These are phyloP conservation scores for Scedosporium boydii DNA, from an alignment of 2,329 filamentous ascomycete genomes.

Conservation along the genomic window DNA sequence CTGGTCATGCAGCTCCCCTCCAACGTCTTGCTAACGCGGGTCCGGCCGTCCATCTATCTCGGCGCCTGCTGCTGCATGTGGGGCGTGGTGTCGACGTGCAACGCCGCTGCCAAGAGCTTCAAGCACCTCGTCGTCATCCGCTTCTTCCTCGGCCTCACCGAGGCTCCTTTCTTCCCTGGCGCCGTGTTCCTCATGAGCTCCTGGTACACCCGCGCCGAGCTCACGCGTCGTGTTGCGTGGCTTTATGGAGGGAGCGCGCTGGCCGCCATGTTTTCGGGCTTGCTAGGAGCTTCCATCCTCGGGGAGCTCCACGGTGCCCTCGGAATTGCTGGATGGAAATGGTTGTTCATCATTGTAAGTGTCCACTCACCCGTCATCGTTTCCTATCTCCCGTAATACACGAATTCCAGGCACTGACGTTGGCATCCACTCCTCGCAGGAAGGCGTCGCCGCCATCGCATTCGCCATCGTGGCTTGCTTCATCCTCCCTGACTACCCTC, in stretches of 20 bases:
- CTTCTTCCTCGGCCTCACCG: slow-evolving; percentile 43
- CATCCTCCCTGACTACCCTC: slow-evolving; percentile 45
- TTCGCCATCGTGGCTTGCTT: slow-evolving; percentile 23
- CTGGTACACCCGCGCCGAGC: slow-evolving; percentile 23
- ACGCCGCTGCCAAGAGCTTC: slow-evolving; percentile 35
- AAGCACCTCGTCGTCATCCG: slow-evolving; percentile 24
- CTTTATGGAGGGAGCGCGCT: slow-evolving; percentile 25
- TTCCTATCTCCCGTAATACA: slow-evolving; percentile 53
- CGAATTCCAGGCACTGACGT: slow-evolving; percentile 45
- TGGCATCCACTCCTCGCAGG: slow-evolving; percentile 76
- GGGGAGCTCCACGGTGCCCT: slow-evolving; percentile 20
- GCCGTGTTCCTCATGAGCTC: slow-evolving; percentile 18
- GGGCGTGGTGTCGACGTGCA: slow-evolving; percentile 20
- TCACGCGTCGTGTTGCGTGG: slow-evolving; percentile 17
- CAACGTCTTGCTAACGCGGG: slow-evolving; percentile 19
- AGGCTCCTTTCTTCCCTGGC: slow-evolving; percentile 24
- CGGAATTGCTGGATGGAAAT: slow-evolving; percentile 31
- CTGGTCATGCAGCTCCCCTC: slow-evolving; percentile 16
- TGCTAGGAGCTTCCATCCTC: slow-evolving; percentile 34
- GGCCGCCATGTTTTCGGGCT: slow-evolving; percentile 27
- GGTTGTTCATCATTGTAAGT: slow-evolving; percentile 45
- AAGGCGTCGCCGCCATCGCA: slow-evolving; percentile 24
- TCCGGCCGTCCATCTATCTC: slow-evolving; percentile 29
- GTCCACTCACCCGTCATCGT: too few relatives aligned
- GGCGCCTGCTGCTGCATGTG: slow-evolving; percentile 28